phyloP scores from a whole-genome alignment of 2,329 filamentous ascomycete species.

The Penicillium palitans region DNA sequence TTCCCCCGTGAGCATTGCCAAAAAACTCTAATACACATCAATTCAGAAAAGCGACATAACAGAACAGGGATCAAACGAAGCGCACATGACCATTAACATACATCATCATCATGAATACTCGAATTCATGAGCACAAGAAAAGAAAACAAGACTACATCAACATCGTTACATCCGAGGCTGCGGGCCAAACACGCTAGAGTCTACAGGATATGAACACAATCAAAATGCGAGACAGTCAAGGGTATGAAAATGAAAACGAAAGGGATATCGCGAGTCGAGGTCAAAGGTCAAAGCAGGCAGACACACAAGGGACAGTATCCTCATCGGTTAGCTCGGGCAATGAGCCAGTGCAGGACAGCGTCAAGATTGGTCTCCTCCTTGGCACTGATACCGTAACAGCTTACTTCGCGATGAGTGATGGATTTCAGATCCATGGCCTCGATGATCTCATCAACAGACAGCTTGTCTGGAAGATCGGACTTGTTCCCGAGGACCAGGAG shows the following conservation, averaged over 20 bases:
- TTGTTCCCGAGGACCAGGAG: conserved; percentile 96
- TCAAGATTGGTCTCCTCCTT: conserved; percentile 99
- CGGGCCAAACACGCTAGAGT: conserved; percentile 34
- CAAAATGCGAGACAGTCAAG: conserved; percentile 15
- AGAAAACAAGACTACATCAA: conserved; percentile 36
- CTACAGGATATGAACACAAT: conserved; percentile 25
- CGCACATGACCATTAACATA: conserved; percentile 9
- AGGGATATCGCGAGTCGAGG: conserved; percentile 12
- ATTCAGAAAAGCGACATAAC: conserved; percentile 1
- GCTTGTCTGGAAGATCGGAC: conserved; percentile 85
- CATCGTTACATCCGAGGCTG: conserved; percentile 51
- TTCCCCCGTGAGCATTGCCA: neutral
- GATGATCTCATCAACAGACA: conserved; percentile 93
- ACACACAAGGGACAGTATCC: neutral
- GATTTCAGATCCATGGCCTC: conserved; percentile 86
- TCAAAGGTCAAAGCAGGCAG: neutral
- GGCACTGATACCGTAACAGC: conserved; percentile 97
- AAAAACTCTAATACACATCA: neutral
- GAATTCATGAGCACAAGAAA: conserved; percentile 2
- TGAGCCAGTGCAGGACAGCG: conserved; percentile 93
- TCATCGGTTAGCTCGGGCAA: conserved; percentile 80
- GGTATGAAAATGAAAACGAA: conserved; percentile 8
- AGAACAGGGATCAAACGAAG: conserved; percentile 8
- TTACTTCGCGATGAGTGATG: conserved; percentile 89
- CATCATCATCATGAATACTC: conserved; percentile 2